phyloP scores from a whole-genome alignment of 176 grass and related monocot genomes.

The Phyllostachys edulis region DNA sequence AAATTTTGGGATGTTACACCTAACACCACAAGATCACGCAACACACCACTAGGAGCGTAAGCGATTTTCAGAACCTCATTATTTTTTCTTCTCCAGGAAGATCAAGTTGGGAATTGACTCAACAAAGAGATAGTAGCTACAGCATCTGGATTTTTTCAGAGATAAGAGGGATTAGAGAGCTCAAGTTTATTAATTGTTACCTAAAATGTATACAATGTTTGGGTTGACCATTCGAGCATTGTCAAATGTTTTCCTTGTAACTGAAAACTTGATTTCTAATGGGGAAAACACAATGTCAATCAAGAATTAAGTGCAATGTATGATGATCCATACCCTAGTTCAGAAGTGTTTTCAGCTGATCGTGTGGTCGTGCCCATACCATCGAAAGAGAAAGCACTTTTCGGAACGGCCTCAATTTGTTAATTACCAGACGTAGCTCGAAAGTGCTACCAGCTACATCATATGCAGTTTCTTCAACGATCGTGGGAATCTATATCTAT shows the following conservation, averaged over 20 bases:
- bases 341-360: neutral
- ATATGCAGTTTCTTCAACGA: neutral
- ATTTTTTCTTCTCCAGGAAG: neutral
- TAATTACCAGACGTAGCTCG: neutral
- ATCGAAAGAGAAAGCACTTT: neutral
- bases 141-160: neutral
- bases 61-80: neutral
- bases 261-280: constrained; percentile 18
- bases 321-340: neutral
- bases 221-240: neutral
- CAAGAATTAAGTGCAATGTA: neutral
- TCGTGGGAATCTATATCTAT: neutral
- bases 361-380: neutral
- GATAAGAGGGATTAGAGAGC: neutral
- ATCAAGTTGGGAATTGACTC: neutral
- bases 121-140: neutral
- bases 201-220: neutral
- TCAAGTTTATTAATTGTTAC: neutral
- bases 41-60: neutral
- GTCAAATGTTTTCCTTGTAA: neutral
- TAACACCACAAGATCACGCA: too few relatives aligned
- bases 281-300: neutral
- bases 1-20: too few relatives aligned
- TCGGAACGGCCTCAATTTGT: neutral
- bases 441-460: neutral